Evolutionary conservation across 768 basidiomycete species (phyloP).

Genomic region (Glaciozyma martinii): DNA sequence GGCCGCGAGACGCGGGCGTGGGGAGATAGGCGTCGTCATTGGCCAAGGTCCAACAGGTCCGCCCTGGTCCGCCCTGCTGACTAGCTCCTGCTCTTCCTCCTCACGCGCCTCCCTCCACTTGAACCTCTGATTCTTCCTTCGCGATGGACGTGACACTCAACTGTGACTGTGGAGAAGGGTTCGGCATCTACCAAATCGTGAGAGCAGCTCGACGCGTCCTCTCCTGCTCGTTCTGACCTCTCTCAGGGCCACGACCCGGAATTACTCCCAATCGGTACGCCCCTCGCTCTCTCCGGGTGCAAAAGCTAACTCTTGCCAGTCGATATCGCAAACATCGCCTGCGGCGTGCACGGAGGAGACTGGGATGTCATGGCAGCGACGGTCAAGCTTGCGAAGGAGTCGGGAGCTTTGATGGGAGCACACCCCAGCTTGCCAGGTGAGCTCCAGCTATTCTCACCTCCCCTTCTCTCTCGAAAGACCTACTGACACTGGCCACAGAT

Average conservation of each 20-base stretch:
- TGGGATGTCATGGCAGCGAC: constrained; percentile 60
- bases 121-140: no score
- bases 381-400: constrained; percentile 50
- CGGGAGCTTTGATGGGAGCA: constrained; percentile 55
- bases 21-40: no score
- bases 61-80: no score
- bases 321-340: constrained; percentile 51
- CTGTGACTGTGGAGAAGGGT: constrained; percentile 19
- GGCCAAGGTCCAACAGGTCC: no score
- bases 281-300: neutral
- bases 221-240: neutral
- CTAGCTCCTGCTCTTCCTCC: no score
- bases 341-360: constrained; percentile 60
- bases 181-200: constrained; percentile 5
- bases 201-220: neutral
- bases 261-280: neutral
- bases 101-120: no score
- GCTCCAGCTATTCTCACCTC: no score
- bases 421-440: constrained; percentile 58
- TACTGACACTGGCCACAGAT: constrained; percentile 37
- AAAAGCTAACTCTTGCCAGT: neutral
- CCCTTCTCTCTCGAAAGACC: no score
- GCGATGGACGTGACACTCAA: constrained; percentile 10
- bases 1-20: no score
- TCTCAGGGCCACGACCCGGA: neutral